A percentile compares a stretch with the other conserved stretches of the same genome.
Evolutionary conservation across 495 filamentous ascomycete genomes (phyloP).

Genomic region (Xylaria curta): DNA sequence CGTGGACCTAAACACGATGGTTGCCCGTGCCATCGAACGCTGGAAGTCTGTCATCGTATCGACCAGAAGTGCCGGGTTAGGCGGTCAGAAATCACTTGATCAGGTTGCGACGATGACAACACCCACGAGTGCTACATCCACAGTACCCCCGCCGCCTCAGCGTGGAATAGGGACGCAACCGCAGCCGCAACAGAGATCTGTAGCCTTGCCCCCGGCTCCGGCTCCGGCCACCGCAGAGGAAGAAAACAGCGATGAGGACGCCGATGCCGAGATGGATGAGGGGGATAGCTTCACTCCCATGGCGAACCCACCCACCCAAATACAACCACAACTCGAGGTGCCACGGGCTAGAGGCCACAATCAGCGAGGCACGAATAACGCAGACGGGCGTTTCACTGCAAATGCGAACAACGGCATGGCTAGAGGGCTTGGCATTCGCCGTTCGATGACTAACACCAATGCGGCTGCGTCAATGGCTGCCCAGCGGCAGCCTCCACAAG

Average conservation of each 20-base stretch:
- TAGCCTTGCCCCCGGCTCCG: slow-evolving; percentile 22
- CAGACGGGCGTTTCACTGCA: slow-evolving; percentile 30
- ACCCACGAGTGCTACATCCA: slow-evolving; percentile 24
- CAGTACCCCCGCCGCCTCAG: slow-evolving; percentile 18
- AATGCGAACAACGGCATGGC: slow-evolving; percentile 33
- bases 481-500: slow-evolving; percentile 36
- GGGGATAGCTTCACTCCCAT: slow-evolving; percentile 43
- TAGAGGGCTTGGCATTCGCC: slow-evolving; percentile 35
- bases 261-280: slow-evolving; percentile 50
- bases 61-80: slow-evolving; percentile 44
- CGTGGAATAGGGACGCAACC: slow-evolving; percentile 27
- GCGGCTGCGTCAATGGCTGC: slow-evolving; percentile 32
- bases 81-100: slow-evolving; percentile 44
- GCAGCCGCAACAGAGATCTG: slow-evolving; percentile 28
- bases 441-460: slow-evolving; percentile 40
- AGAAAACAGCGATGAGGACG: slow-evolving; percentile 50
- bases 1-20: slow-evolving; percentile 51
- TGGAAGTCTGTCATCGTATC: slow-evolving; percentile 60
- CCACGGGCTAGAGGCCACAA: slow-evolving; percentile 33
- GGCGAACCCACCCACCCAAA: slow-evolving; percentile 31
- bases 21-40: slow-evolving; percentile 54
- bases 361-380: slow-evolving; percentile 27
- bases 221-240: slow-evolving; percentile 35
- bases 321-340: slow-evolving; percentile 39
- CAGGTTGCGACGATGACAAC: slow-evolving; percentile 29